Evolutionary conservation across 2,329 filamentous ascomycete genomes (phyloP), one percentile per base, ranked within the genome.

Genomic region (Cytospora paraplurivora): DNA sequence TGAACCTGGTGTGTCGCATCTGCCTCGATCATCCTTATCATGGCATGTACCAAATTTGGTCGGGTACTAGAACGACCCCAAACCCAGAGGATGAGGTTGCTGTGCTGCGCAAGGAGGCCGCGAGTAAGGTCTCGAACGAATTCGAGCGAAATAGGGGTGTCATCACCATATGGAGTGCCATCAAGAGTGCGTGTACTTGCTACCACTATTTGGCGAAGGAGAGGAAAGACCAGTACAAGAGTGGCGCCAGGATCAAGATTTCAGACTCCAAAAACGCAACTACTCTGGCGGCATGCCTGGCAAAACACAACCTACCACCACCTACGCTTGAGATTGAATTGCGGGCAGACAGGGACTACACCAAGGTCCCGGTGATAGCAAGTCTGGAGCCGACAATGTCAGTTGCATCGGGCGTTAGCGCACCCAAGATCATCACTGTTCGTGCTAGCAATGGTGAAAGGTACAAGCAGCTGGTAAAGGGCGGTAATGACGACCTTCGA

Each of bases 21-120:
- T 98, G 94, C 72, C 82, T 85, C 12, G 93, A 99, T 63, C 95
- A 99, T 76, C 96, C 95, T 0, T 97, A 93, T 74, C 96, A 99
- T 73, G 93, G 93, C 56, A 94, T 98, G 88, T 96, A 99, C 73
- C 93, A 98, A 70, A 92, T 99, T 50, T 97, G 94, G 81, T 91
- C 93, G 2, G 88, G 90, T 27, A 88, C 86, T 52, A 90, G 88
- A 70, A 87, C 85, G 59, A 88, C 87, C 65, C 84, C 83, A 57
- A 87, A 88, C 69, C 82, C 81, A 59, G 88, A 90, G 69, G 94
- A 97, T 68, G 86, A 90, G 49, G 85, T 89, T 4, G 90, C 91
- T 0, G 79, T 88, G 21, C 89, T 90, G 5, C 88, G 95, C 56
- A 87, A 89, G 69, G 83, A 82, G 67, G 93, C 93, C 15, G 92